Base-by-base conservation (phyloP, 2,329 filamentous ascomycete species). In the Chrysoporthe austroafricana region DNA sequence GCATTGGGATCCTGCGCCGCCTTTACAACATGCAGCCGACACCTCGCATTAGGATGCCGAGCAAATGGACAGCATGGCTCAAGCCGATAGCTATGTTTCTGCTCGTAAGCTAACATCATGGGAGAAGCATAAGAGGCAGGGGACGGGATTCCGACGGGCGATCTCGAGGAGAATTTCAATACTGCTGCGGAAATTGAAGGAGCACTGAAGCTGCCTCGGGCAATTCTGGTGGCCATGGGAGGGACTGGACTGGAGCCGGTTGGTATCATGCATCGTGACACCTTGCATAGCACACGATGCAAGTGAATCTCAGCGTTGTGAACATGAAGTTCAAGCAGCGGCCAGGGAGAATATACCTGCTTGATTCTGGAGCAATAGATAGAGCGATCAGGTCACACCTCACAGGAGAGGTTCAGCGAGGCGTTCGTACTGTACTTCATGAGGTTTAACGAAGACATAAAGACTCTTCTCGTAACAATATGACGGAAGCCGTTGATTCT, bases 271-370 rank as follows among this genome's bases (percentile, higher is more conserved):
- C 26, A 60, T 57, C 36, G 39, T 34, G 42, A 56, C 66, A 63
- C 54, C 59, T 63, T 61, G 67, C 67, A 66, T 63, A 66, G 54
- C 67, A 63, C 36, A 61, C n/a, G 60, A 54, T 46, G 56, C 59
- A n/a, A 44, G 50, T 60, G 39, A 52, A 34, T 48, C 57, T 26
- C 26, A 63, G 60, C 67, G 42, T 63, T 50, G 61, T 34, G 48
- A 32, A 26, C 52, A 46, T 66, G 60, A 14, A 21, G 3, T 4
- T 62, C 34, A 16, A 62, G 60, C 44, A 62, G 44, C 32, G 8
- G 34, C 26, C 26, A 21, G 14, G 43, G 26, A 16, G 13, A n/a
- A 18, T n/a, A 7, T 4, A 21, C 16, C 54, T 39, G 54, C 54
- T 36, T n/a, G 4, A 18, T 39, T 3, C 18, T 57, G 34, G 54